Evolutionary conservation across 140 eudicot genomes (phyloP).

Genomic region (Stevia rebaudiana): DNA sequence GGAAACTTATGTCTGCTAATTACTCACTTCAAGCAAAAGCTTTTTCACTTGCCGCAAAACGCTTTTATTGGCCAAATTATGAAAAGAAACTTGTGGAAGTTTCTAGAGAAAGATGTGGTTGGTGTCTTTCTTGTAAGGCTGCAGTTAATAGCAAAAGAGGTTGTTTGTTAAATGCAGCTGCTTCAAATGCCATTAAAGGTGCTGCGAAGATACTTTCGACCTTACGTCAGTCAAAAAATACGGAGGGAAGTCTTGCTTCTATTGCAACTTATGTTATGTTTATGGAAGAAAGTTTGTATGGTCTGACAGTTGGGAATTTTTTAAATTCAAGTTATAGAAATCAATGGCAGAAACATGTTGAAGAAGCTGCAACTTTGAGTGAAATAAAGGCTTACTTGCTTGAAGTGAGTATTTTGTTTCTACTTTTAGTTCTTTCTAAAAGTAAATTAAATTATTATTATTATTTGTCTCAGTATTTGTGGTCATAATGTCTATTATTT

Average conservation of each 20-base stretch:
- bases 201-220: conserved; percentile 48
- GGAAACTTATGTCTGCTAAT: conserved; percentile 58
- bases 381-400: conserved; percentile 64
- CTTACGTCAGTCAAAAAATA: conserved; percentile 39
- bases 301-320: conserved; percentile 69
- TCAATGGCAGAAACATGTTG: conserved; percentile 68
- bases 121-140: conserved; percentile 85
- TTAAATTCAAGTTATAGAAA: conserved; percentile 36
- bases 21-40: conserved; percentile 72
- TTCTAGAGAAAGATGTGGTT: conserved; percentile 88
- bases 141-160: conserved; percentile 55
- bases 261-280: conserved; percentile 61
- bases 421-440: not conserved
- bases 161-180: conserved; percentile 83
- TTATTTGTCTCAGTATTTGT: not conserved
- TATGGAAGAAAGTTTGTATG: conserved; percentile 84
- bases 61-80: conserved; percentile 84
- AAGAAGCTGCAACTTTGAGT: conserved; percentile 54
- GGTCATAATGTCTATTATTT: not conserved
- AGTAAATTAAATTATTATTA: not conserved
- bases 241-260: conserved; percentile 54
- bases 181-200: conserved; percentile 70
- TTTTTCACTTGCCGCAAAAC: conserved; percentile 55
- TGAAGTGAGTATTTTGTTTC: conserved; percentile 45
- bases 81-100: conserved; percentile 81